Evolutionary conservation across 2,329 filamentous ascomycete species (phyloP).

Genomic region (Lasiodiplodia hormozganensis): DNA sequence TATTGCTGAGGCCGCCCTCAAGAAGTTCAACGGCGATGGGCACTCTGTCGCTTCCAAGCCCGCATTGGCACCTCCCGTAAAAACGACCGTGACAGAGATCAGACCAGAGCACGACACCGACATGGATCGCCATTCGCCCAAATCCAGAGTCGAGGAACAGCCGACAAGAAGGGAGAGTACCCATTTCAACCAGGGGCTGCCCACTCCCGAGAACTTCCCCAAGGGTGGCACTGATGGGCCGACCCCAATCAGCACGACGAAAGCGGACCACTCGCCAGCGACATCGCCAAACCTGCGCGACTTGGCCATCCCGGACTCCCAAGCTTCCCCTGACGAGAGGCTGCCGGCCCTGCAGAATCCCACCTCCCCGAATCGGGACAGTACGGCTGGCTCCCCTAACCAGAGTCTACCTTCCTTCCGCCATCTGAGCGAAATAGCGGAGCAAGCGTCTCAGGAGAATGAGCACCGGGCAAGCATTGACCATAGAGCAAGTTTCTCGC

Average conservation of each 20-base stretch:
- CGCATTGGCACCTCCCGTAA: conserved; percentile 18
- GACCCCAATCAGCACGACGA: conserved; percentile 3
- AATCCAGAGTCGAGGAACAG: conserved; percentile 1
- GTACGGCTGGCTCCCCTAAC: conserved; percentile 39
- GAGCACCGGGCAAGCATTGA: conserved; percentile 39
- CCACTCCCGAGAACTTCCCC: conserved; percentile 21
- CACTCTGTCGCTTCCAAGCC: conserved; percentile 9
- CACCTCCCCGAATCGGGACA: conserved; percentile 41
- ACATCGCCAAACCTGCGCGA: conserved; percentile 41
- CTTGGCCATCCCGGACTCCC: conserved; percentile 42
- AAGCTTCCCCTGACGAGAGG: conserved; percentile 39
- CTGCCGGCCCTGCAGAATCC: conserved; percentile 46
- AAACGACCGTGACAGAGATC: conserved; percentile 15
- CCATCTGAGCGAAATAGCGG: conserved; percentile 44
- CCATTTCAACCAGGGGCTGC: conserved; percentile 2
- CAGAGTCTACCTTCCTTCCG: conserved; percentile 43
- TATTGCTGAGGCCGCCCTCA: conserved; percentile 12
- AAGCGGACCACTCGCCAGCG: conserved; percentile 35
- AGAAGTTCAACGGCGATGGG: conserved; percentile 9
- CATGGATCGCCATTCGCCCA: conserved; percentile 24
- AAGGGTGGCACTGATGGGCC: not conserved
- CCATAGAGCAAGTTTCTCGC: conserved; percentile 33
- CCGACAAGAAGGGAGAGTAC: not conserved
- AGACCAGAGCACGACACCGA: conserved; percentile 19
- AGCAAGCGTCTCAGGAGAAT: conserved; percentile 43